These are phyloP conservation scores for Aplosporella prunicola DNA, from an alignment of 2,329 filamentous ascomycete species.

Conservation along the genomic window DNA sequence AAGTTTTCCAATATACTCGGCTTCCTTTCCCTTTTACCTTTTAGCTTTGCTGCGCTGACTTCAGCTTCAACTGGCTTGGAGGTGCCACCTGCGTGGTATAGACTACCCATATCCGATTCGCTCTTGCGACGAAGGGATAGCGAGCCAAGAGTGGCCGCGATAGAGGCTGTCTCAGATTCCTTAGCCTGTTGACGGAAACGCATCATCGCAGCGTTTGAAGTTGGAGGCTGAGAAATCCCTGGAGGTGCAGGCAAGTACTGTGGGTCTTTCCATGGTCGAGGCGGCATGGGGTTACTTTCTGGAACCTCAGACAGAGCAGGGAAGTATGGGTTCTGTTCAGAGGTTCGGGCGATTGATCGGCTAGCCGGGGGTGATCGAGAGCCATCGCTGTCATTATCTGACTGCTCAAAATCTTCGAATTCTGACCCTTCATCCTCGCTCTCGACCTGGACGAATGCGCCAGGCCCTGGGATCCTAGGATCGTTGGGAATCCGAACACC, in stretches of 20 bases:
- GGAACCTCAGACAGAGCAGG: too few relatives aligned
- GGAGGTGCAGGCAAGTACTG: constrained; percentile 26
- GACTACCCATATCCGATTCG: constrained; percentile 53
- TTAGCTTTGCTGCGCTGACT: constrained; percentile 26
- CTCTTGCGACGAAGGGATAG: constrained; percentile 45
- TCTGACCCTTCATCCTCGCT: constrained; percentile 27
- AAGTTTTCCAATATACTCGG: constrained; percentile 45
- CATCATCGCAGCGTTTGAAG: constrained; percentile 47
- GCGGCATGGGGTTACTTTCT: too few relatives aligned
- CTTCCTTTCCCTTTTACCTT: constrained; percentile 35
- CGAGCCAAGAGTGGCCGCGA: constrained; percentile 62
- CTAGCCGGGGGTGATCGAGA: constrained; percentile 28
- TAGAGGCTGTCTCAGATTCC: constrained; percentile 45
- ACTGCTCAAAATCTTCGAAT: constrained; percentile 23
- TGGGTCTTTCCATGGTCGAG: constrained; percentile 42
- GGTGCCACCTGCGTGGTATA: constrained; percentile 49
- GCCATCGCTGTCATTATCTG: constrained; percentile 13
- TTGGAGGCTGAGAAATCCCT: constrained; percentile 46
- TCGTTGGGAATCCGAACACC: constrained; percentile 23
- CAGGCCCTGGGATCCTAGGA: constrained; percentile 42
- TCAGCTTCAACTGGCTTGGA: constrained; percentile 47
- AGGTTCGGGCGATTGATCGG: constrained; percentile 18
- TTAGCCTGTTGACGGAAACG: constrained; percentile 40
- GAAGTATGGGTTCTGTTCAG: too few relatives aligned
- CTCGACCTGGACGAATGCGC: constrained; percentile 32